Percentiles rank a stretch among this genome's conserved stretches.
phyloP scores from a whole-genome alignment of 2,329 filamentous ascomycete genomes.

The Amauroascus niger region DNA sequence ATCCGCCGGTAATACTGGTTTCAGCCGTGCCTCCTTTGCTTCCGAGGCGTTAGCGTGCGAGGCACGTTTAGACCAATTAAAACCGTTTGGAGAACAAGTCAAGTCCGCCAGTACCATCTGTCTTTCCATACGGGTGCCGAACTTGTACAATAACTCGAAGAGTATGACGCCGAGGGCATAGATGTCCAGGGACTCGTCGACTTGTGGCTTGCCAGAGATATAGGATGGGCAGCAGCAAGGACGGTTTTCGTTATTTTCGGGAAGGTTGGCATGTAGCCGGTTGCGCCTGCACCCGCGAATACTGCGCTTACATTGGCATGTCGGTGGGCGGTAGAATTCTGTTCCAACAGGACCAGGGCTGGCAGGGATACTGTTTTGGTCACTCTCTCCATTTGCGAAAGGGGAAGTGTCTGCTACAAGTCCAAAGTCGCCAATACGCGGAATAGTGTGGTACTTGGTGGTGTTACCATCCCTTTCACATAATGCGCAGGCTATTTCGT shows the following conservation, averaged over 20 bases:
- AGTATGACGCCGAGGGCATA: conserved; percentile 54
- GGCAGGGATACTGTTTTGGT: conserved; percentile 11
- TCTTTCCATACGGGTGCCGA: conserved; percentile 44
- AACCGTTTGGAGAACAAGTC: conserved; percentile 23
- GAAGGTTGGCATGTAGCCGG: not conserved
- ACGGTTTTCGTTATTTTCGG: conserved; percentile 21
- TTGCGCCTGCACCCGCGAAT: not conserved
- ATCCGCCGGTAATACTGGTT: conserved; percentile 28
- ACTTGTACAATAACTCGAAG: conserved; percentile 51
- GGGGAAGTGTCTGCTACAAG: conserved; percentile 49
- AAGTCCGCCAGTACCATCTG: conserved; percentile 35
- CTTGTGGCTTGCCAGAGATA: not conserved
- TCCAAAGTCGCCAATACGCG: conserved; percentile 60
- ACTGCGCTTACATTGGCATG: conserved; percentile 13
- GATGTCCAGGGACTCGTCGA: conserved; percentile 49
- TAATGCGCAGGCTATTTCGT: conserved; percentile 38
- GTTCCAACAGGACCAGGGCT: conserved; percentile 47
- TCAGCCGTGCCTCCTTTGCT: not conserved
- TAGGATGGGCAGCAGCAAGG: not conserved
- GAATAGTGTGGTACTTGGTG: conserved; percentile 38
- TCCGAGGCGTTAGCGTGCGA: conserved; percentile 16
- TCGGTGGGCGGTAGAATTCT: conserved; percentile 49
- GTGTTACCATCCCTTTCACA: conserved; percentile 31
- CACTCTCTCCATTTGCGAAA: conserved; percentile 25
- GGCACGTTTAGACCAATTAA: conserved; percentile 1